Percentiles rank a stretch among this genome's conserved stretches.
Conservation (phyloP, 495 filamentous ascomycete genomes). For the Aspergillus bertholletiae region DNA sequence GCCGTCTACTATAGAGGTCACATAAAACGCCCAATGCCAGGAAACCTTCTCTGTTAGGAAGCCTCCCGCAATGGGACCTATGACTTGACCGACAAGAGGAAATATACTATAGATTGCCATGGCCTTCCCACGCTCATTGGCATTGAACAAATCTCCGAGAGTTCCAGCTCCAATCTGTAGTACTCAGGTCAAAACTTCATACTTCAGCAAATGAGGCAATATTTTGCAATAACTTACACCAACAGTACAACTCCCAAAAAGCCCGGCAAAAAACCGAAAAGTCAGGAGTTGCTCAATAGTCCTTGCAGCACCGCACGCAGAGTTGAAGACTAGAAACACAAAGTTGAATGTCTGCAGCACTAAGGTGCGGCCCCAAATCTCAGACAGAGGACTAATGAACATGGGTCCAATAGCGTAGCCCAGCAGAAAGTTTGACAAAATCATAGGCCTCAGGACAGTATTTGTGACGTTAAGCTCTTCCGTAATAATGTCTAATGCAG, state of each 20-base stretch:
- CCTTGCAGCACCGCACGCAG: slow-evolving; percentile 50
- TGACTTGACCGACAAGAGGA: slow-evolving; percentile 52
- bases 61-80: slow-evolving; percentile 48
- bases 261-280: slow-evolving; percentile 53
- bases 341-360: slow-evolving; percentile 6
- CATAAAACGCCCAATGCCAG: slow-evolving; percentile 57
- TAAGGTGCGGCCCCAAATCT: slow-evolving; percentile 9
- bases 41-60: slow-evolving; percentile 52
- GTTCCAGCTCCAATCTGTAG: slow-evolving; percentile 32
- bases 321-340: slow-evolving; percentile 47
- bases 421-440: slow-evolving; percentile 11
- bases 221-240: slow-evolving; percentile 30
- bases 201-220: slow-evolving; percentile 20
- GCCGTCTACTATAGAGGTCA: slow-evolving; percentile 44
- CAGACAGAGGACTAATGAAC: slow-evolving; percentile 8
- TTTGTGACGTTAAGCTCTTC: background rate
- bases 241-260: slow-evolving; percentile 46
- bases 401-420: slow-evolving; percentile 13
- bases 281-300: slow-evolving; percentile 45
- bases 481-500: background rate
- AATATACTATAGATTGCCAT: slow-evolving; percentile 49
- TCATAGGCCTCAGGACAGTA: background rate
- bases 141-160: slow-evolving; percentile 39
- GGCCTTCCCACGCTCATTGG: slow-evolving; percentile 54
- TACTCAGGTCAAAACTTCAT: background rate